Evolutionary conservation across 176 grass and related monocot species (phyloP).

Genomic region (Pontederia paniculata): DNA sequence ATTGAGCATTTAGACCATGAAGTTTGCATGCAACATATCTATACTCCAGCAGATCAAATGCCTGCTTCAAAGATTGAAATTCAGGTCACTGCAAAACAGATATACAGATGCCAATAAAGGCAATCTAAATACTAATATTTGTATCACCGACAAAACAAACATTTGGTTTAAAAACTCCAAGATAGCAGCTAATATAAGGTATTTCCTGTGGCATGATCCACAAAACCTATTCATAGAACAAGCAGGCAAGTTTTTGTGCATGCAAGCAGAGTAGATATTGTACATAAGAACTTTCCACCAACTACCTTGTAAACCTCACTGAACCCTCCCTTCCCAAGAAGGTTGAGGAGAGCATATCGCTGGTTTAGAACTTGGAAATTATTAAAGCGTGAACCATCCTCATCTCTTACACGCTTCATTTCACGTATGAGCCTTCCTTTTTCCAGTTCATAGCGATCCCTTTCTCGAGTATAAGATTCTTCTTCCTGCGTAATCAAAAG

Average conservation of each 20-base stretch:
- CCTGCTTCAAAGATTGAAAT: slow-evolving; percentile 38
- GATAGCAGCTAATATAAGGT: too few species aligned
- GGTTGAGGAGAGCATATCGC: slow-evolving; percentile 98
- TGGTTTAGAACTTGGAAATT: slow-evolving; percentile 98
- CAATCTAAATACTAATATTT: background rate
- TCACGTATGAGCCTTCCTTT: slow-evolving; percentile 95
- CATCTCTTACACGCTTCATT: slow-evolving; percentile 99
- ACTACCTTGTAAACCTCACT: slow-evolving; percentile 99
- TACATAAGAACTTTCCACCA: too few species aligned
- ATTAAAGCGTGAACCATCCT: slow-evolving; percentile 98
- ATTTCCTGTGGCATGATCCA: too few species aligned
- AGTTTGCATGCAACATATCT: slow-evolving; percentile 97
- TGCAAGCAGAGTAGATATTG: too few species aligned
- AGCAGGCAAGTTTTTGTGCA: too few species aligned
- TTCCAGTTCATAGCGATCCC: slow-evolving; percentile 92
- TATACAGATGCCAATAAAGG: slow-evolving; percentile 5
- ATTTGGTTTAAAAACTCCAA: too few species aligned
- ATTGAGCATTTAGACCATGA: slow-evolving; percentile 94
- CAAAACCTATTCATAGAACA: too few species aligned
- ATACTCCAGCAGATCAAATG: slow-evolving; percentile 96
- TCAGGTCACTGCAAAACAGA: slow-evolving; percentile 13
- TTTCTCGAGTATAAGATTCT: slow-evolving; percentile 83
- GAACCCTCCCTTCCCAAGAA: slow-evolving; percentile 98
- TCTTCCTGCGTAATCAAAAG: slow-evolving; percentile 58
- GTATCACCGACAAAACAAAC: too few species aligned